Evolutionary conservation across 2,329 filamentous ascomycete species (phyloP).

Genomic region (Fusarium torulosum): DNA sequence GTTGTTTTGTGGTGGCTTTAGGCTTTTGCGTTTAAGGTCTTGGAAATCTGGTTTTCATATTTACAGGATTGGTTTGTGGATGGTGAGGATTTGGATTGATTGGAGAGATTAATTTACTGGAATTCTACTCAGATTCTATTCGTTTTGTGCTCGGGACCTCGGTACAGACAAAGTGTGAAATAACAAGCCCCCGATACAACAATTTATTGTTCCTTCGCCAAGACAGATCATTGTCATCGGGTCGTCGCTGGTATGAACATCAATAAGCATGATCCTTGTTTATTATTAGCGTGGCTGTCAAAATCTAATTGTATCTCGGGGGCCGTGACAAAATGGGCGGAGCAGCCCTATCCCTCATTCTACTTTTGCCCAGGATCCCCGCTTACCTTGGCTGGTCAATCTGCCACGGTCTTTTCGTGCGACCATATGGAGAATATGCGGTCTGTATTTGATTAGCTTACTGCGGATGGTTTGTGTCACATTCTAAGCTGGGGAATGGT

Average conservation of each 20-base stretch:
- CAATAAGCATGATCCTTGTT: background rate
- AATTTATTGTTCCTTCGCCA: background rate
- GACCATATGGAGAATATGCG: background rate
- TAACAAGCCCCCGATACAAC: background rate
- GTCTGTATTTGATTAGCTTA: conserved; percentile 5
- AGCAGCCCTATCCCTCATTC: background rate
- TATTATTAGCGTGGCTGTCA: background rate
- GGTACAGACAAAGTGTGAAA: background rate
- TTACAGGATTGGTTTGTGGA: background rate
- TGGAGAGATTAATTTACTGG: background rate
- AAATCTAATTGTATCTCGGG: background rate
- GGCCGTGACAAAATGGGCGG: background rate
- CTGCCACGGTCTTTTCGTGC: background rate
- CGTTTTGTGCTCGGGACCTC: too few species aligned
- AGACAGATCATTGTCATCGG: background rate
- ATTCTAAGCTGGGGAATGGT: background rate
- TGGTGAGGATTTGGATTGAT: background rate
- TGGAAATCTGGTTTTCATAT: background rate
- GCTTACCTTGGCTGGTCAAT: background rate
- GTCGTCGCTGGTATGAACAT: background rate
- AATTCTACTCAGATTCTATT: background rate
- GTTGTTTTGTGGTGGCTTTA: background rate
- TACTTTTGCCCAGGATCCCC: conserved; percentile 2
- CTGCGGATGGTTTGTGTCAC: background rate
- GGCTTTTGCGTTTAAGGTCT: background rate